A percentile compares a stretch with the other conserved stretches of the same genome.
These are phyloP conservation scores for Aphanomyces cochlioides DNA, from an alignment of 352 stramenopile genomes.

Conservation along the genomic window DNA sequence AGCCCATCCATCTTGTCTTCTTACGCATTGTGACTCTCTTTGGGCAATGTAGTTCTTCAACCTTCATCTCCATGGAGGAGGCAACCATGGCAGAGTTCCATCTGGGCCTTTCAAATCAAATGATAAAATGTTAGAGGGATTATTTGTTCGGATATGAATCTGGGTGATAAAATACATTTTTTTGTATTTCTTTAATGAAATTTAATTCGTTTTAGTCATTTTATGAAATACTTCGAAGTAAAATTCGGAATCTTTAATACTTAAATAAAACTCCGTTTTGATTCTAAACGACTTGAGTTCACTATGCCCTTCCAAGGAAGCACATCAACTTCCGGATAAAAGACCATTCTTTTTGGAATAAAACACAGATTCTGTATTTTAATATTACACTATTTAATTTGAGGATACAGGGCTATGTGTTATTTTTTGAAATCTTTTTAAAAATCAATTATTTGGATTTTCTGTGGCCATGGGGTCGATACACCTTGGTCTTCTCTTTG, in stretches of 20 bases:
- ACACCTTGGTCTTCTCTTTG: no score
- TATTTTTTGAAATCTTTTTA: conserved; percentile 12
- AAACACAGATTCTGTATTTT: neutral
- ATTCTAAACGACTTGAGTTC: neutral
- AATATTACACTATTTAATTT: neutral
- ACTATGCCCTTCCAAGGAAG: no score
- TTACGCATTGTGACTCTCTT: neutral
- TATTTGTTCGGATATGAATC: neutral
- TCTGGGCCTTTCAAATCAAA: neutral
- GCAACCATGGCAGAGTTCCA: neutral
- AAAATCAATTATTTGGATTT: conserved; percentile 3
- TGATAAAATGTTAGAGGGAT: neutral
- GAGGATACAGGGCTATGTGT: neutral
- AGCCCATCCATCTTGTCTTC: neutral
- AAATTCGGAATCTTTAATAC: neutral
- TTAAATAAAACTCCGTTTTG: neutral
- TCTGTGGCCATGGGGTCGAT: neutral
- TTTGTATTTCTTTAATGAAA: no score
- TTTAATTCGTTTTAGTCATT: no score
- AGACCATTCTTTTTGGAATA: no score
- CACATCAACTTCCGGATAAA: no score
- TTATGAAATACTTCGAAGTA: no score
- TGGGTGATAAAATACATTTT: no score
- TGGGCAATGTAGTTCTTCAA: neutral
- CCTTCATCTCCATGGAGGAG: no score